These are phyloP conservation scores for Microcos paniculata DNA, from an alignment of 345 rosid species.

Conservation along the genomic window DNA sequence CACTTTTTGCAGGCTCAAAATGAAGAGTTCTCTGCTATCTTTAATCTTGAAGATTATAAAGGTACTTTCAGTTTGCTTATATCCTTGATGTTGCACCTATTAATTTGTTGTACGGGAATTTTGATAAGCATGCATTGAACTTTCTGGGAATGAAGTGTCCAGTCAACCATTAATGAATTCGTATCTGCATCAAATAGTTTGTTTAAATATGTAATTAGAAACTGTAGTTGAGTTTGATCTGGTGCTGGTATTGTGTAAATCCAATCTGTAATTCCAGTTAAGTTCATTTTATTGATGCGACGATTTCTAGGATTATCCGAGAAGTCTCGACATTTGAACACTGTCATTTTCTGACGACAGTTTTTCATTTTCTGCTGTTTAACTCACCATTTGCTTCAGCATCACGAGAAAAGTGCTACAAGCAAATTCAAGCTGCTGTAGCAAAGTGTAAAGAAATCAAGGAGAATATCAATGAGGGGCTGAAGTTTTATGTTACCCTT, in stretches of 20 bases:
- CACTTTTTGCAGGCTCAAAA: slow-evolving; percentile 71
- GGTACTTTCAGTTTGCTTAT: slow-evolving; percentile 37
- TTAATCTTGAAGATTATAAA: slow-evolving; percentile 95
- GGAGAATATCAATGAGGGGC: slow-evolving; percentile 93
- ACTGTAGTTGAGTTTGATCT: slow-evolving; percentile 1
- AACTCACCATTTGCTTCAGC: slow-evolving; percentile 42
- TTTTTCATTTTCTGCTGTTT: neutral
- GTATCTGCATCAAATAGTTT: neutral
- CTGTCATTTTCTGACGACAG: neutral
- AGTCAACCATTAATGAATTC: neutral
- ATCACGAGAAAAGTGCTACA: slow-evolving; percentile 86
- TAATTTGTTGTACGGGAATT: neutral
- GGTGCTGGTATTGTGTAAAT: neutral
- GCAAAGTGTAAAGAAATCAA: slow-evolving; percentile 88
- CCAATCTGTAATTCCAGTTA: neutral
- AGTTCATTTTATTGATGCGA: neutral
- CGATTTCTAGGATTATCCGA: neutral
- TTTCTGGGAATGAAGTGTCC: slow-evolving; percentile 3
- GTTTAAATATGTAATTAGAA: neutral
- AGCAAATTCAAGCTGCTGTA: slow-evolving; percentile 91
- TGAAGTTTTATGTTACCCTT: slow-evolving; percentile 96
- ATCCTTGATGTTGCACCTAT: neutral
- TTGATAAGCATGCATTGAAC: neutral
- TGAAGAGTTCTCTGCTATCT: slow-evolving; percentile 71
- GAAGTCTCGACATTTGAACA: neutral